Evolutionary conservation across 2,329 filamentous ascomycete species (phyloP).

Genomic region (Acrocalymma vagum): DNA sequence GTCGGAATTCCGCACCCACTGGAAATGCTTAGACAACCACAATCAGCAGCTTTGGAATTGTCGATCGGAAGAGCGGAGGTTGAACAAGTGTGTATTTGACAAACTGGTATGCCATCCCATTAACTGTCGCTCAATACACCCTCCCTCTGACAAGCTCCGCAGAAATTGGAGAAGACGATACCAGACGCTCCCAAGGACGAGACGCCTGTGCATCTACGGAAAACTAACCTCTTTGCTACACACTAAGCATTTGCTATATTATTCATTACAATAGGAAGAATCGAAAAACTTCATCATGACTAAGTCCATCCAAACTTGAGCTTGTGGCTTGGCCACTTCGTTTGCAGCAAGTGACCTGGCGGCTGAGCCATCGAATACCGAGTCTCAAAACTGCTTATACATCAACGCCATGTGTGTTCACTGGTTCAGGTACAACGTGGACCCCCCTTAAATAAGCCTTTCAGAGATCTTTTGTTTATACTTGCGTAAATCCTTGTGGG

Average conservation of each 20-base stretch:
- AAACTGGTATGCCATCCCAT: conserved; percentile 79
- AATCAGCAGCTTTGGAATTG: conserved; percentile 99
- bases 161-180: conserved; percentile 63
- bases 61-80: conserved; percentile 82
- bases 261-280: too few relatives aligned
- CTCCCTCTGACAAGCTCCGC: conserved; percentile 13
- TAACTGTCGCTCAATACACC: not conserved
- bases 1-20: conserved; percentile 89
- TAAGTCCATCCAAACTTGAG: too few relatives aligned
- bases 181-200: conserved; percentile 59
- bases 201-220: conserved; percentile 58
- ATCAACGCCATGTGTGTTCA: too few relatives aligned
- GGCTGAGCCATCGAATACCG: conserved; percentile 1
- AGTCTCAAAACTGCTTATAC: too few relatives aligned
- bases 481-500: too few relatives aligned
- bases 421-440: too few relatives aligned
- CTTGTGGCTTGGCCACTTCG: too few relatives aligned
- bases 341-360: conserved; percentile 21
- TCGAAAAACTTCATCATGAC: conserved; percentile 25
- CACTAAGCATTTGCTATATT: conserved; percentile 45
- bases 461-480: too few relatives aligned
- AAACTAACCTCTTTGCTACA: conserved; percentile 52
- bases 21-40: conserved; percentile 94
- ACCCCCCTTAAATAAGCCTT: too few relatives aligned
- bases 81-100: conserved; percentile 96